Evolutionary conservation across 176 grass and related monocot species (phyloP).

Genomic region (Rhynchospora pubera): DNA sequence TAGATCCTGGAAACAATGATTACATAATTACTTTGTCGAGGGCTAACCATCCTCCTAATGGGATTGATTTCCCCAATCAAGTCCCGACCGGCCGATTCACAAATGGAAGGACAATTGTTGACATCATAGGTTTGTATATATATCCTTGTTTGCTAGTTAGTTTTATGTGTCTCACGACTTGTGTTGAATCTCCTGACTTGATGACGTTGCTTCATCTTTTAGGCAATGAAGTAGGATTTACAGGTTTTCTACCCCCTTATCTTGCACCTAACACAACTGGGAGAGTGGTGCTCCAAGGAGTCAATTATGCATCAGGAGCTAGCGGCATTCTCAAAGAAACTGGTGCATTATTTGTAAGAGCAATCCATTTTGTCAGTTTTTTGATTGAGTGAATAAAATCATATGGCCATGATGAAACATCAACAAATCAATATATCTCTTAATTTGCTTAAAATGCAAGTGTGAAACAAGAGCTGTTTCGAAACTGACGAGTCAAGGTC

Average conservation of each 20-base stretch:
- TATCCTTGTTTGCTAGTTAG: too few species aligned
- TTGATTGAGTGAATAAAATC: background rate
- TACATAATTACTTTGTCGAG: slow-evolving; percentile 56
- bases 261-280: slow-evolving; percentile 52
- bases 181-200: background rate
- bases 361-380: background rate
- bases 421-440: background rate
- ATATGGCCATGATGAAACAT: background rate
- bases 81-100: slow-evolving; percentile 64
- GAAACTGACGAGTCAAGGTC: too few species aligned
- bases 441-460: too few species aligned
- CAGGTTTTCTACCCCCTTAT: slow-evolving; percentile 50
- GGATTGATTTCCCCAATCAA: slow-evolving; percentile 56
- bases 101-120: slow-evolving; percentile 65
- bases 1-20: slow-evolving; percentile 88
- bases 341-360: slow-evolving; percentile 65
- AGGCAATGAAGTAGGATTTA: slow-evolving; percentile 53
- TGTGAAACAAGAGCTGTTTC: too few species aligned
- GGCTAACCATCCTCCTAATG: slow-evolving; percentile 59
- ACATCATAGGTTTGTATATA: slow-evolving; percentile 51
- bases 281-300: slow-evolving; percentile 39
- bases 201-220: background rate
- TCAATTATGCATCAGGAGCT: slow-evolving; percentile 87
- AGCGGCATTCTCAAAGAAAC: slow-evolving; percentile 81
- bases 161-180: background rate